These are phyloP conservation scores for Inonotus obliquus DNA, from an alignment of 1,284 basidiomycete species.

Conservation along the genomic window DNA sequence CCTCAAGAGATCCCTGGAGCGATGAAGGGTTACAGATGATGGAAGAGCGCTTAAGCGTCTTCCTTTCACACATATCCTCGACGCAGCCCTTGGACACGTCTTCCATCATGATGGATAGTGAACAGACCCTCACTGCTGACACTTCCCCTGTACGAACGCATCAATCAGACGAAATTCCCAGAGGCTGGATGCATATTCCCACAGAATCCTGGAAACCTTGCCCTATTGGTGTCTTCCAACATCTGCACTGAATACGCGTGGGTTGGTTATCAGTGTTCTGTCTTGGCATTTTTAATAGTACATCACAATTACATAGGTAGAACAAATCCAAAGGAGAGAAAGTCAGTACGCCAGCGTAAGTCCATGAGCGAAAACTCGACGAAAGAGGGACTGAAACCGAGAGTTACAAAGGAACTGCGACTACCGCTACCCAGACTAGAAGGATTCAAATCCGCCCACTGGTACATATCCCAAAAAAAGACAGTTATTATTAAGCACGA, in stretches of 20 bases:
- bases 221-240: constrained; percentile 54
- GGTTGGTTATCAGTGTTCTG: background rate
- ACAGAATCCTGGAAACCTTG: constrained; percentile 50
- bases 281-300: background rate
- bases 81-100: background rate
- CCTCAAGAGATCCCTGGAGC: constrained; percentile 40
- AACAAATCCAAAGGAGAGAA: no score
- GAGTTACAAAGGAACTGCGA: no score
- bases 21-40: constrained; percentile 45
- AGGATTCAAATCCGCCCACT: no score
- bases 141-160: no score
- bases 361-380: no score
- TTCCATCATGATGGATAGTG: background rate
- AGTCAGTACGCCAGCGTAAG: no score
- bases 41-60: constrained; percentile 44
- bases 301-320: no score
- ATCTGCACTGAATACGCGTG: background rate
- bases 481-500: no score
- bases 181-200: constrained; percentile 51
- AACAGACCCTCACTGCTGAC: background rate
- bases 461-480: no score
- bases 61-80: constrained; percentile 28
- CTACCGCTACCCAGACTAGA: no score
- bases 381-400: no score
- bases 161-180: constrained; percentile 19